Conservation (phyloP, 352 stramenopile species). For the Pythium dissimile region DNA sequence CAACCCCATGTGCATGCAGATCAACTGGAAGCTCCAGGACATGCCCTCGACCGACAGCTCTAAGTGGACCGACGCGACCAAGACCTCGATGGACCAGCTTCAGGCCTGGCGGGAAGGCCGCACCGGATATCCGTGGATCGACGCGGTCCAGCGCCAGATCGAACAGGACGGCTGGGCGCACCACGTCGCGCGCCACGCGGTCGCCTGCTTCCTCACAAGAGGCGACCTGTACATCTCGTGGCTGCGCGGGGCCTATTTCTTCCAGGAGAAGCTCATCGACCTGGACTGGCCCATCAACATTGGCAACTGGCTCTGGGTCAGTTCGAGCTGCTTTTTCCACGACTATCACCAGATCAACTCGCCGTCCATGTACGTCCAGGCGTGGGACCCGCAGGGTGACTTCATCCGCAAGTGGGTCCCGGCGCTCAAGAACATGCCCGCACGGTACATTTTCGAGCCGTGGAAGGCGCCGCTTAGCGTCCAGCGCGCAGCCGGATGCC, state of each 20-base stretch:
- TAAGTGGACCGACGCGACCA: constrained; percentile 33
- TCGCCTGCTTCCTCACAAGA: constrained; percentile 96
- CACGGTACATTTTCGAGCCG: constrained; percentile 96
- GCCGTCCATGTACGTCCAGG: constrained; percentile 90
- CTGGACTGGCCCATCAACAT: constrained; percentile 96
- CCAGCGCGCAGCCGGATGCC: constrained; percentile 78
- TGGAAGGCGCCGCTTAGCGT: constrained; percentile 92
- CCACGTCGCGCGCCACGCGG: constrained; percentile 87
- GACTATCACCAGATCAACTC: constrained; percentile 95
- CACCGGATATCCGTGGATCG: constrained; percentile 97
- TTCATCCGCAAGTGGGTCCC: constrained; percentile 93
- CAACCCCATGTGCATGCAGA: constrained; percentile 87
- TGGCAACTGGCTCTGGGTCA: constrained; percentile 98
- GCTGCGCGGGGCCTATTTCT: constrained; percentile 87
- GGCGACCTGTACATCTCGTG: constrained; percentile 94
- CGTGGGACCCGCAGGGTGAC: constrained; percentile 88
- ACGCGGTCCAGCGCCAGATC: constrained; percentile 94
- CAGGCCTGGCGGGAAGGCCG: constrained; percentile 89
- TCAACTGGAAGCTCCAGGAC: constrained; percentile 55
- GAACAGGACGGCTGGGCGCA: constrained; percentile 85
- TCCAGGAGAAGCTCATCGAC: constrained; percentile 93
- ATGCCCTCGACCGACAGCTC: constrained; percentile 15
- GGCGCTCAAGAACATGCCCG: constrained; percentile 86
- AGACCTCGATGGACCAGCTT: constrained; percentile 51
- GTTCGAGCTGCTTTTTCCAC: constrained; percentile 92